Base-by-base conservation (phyloP, 2,329 filamentous ascomycete species). In the Hypoxylon sp. region DNA sequence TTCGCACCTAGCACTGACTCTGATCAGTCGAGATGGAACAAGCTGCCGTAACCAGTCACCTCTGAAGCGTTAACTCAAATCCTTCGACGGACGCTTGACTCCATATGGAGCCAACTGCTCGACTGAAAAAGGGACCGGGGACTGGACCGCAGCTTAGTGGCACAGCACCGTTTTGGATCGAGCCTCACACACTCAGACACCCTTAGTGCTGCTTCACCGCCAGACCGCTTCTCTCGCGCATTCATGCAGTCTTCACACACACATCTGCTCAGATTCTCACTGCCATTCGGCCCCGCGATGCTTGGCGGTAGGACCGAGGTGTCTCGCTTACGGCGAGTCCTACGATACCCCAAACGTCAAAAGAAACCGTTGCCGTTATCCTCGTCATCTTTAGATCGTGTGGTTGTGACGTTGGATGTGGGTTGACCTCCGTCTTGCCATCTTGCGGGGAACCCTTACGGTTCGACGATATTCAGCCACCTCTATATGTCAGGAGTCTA, bases 271-370 rank as follows among this genome's bases (percentile, higher is more conserved):
- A 48, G 27, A 42, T n/a, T 37, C 17, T 18, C 40, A 38, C 35
- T 43, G 29, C 15, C 45, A 46, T 23, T 56, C 37, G 41, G 55
- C 38, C 52, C 37, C 43, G 31, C 29, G 27, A 50, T 35, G 18
- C 43, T 53, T 40, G 33, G 42, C 42, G 21, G 35, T 18, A 18
- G 35, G 43, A 33, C 24, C 35, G 20, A 58, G 46, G 33, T 52
- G 33, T 42, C 15, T 63, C 60, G 56, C 60, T 57, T 57, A 57
- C 21, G 31, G 60, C 56, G 60, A n/a, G 48, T 47, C 38, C 41
- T 45, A 50, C 18, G 15, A 37, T 40, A 13, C 21, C 21, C 11
- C 35, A 31, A 18, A 31, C 24, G 33, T 26, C 21, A 7, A 40
- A 8, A 7, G 29, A 8, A 11, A 54, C 31, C 20, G 37, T 31